Base-by-base conservation (phyloP, 176 grass and related monocot species). In the Bromus sterilis region DNA sequence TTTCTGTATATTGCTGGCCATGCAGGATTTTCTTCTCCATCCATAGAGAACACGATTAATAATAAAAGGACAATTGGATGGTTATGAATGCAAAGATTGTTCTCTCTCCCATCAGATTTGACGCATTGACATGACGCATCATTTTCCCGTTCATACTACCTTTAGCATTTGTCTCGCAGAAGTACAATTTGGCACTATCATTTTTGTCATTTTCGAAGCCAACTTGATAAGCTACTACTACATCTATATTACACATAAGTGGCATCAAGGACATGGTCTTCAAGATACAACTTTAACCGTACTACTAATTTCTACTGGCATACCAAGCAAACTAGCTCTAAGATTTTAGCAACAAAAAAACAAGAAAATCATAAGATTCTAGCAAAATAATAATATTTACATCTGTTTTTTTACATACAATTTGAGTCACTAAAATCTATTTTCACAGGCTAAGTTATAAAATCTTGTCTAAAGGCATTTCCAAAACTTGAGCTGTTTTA, bases 1-100 rank as follows among this genome's bases (percentile, higher is more conserved):
- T 81, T 82, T 89, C 26, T 73, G 42, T 9, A 49, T 30, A 46
- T 71, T 30, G 68, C 75, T 56, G 56, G 71, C 71, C 61, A 20
- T 46, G 25, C 40, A 77, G 3, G 11, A 78, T 85, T 68, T 84
- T 75, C 12, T 49, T 75, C 46, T 57, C 65, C 31, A 56, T 48
- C 72, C 71, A 77, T 56, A 72, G 6, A 77, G 53, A 71, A 70
- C 59, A 36, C n/a, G 15, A 71, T 25, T 29, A 63, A 72, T 31
- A 77, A 57, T 77, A 20, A 77, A 77, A 71, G n/a, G 33, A 32
- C 18, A 71, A 71, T 56, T 34, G 36, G 30, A 44, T 71, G 75
- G 66, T 49, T 43, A 73, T 21, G 26, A 73, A 49, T 21, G 70
- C 20, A 49, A 21, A 73, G 41, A 31, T 49, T 48, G 69, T 77